Evolutionary conservation across 2,329 filamentous ascomycete genomes (phyloP), one percentile per base, ranked within the genome.

Genomic region (Xylariomycetidae sp.): DNA sequence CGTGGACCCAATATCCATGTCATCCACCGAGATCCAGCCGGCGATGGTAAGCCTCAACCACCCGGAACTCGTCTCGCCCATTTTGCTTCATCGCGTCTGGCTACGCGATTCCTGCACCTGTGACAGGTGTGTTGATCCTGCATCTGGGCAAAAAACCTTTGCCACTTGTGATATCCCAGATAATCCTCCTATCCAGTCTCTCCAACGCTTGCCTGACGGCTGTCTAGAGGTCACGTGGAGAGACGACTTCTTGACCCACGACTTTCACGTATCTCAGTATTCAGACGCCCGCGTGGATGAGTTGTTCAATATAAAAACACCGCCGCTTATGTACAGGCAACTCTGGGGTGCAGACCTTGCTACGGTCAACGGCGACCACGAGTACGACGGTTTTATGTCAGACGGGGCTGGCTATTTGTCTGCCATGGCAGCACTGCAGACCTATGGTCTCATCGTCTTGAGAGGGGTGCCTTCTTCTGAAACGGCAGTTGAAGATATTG

Each of bases 361-460:
- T 4, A 37, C 52, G 2, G 56, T 64, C 1, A 66, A 72, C 31
- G 52, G 56, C 30, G 78, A 73, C 58, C 66, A 92, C 27, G 67
- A 78, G 34, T 95, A 84, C 59, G 52, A 76, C 0, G 77, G 80
- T 25, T 96, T 88, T 61, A 82, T 94, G 69, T 56, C 69, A 11
- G 52, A 62, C 13, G 76, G 75, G 30, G 50, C 58, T 1, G 66
- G 65, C 1, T 78, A 94, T 36, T 73, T 71, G 49, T 55, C 66
- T 3, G 81, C 77, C 3, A 64, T 95, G 33, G 58, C 65, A 10
- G 70, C 80, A 31, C 66, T 97, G 4, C 63, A 73, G 22, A 63
- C 63, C 19, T 72, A 81, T 31, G 92, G 92, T 1, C 64, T 97
- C 1, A 63, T 95, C 12, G 87, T 94, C 57, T 59, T 97, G 17